A percentile compares a stretch with the other conserved stretches of the same genome.
Conservation (phyloP, 306 rosid genomes). For the Begonia loranthoides region DNA sequence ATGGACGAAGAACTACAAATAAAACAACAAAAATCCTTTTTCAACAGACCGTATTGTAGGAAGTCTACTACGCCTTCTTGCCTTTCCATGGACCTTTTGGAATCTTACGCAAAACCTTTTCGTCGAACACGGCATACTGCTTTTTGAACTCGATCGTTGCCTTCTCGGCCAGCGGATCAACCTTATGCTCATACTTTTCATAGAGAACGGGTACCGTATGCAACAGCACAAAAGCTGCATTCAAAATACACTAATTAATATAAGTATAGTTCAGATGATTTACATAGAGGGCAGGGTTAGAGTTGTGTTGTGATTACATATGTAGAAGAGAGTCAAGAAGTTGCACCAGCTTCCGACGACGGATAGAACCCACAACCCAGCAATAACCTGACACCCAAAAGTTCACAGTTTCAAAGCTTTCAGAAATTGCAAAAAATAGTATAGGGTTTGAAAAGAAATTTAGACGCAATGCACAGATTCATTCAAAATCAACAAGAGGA, state of each 20-base stretch:
- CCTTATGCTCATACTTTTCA: slow-evolving; percentile 68
- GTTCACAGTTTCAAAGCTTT: too few species aligned
- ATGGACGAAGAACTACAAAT: neutral
- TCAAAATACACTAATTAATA: slow-evolving; percentile 5
- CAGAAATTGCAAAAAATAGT: too few species aligned
- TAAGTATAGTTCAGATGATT: neutral
- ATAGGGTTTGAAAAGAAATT: too few species aligned
- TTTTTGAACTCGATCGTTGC: slow-evolving; percentile 51
- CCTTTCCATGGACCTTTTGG: slow-evolving; percentile 55
- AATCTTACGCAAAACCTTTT: slow-evolving; percentile 75
- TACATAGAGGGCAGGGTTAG: neutral
- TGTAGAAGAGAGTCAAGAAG: slow-evolving; percentile 86
- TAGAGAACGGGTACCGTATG: slow-evolving; percentile 80
- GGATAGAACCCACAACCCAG: slow-evolving; percentile 77
- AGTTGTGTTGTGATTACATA: slow-evolving; percentile 32
- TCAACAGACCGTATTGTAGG: neutral
- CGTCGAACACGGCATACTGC: slow-evolving; percentile 83
- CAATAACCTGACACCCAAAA: slow-evolving; percentile 41
- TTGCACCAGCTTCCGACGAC: slow-evolving; percentile 54
- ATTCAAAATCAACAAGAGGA: too few species aligned
- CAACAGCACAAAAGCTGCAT: slow-evolving; percentile 67
- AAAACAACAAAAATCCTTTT: neutral
- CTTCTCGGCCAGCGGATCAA: slow-evolving; percentile 76
- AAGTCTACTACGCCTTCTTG: slow-evolving; percentile 26
- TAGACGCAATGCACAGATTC: too few species aligned